Base-by-base conservation (phyloP, 768 basidiomycete species). In the Boletus subcaerulescens region DNA sequence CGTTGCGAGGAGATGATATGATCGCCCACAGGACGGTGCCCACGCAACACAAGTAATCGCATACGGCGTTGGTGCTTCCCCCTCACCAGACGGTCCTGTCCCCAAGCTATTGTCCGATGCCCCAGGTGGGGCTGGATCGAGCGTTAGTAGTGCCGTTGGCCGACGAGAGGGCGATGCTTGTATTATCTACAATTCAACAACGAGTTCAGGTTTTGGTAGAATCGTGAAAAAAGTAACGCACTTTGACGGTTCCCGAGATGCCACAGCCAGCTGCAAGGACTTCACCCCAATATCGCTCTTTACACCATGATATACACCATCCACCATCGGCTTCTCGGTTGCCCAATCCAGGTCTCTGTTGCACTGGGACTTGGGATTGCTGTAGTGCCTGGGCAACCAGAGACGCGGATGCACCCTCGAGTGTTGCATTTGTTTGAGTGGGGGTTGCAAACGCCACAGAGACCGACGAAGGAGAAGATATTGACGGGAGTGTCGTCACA, bases 221-320 rank as follows among this genome's bases (percentile, higher is more conserved):
- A 32, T 39, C 39, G 17, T 24, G 29, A 14, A 14, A 18, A 42
- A 24, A 38, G 24, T 14, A 15, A 56, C 77, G 50, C 41, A 94
- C 93, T 70, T 96, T 93, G 43, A 98, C 76, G 20, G 83, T 71
- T 0, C 91, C 89, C 54, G 76, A 81, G 2, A 82, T 77, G 2
- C 93, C 94, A 50, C 81, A 82, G 2, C 85, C 82, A 0, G 84
- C 86, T 10, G 93, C 93, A 46, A 98, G 76, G 18, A 96, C 65
- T 66, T 94, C 91, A 2, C 96, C 96, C 94, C 94, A 97, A 71
- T 94, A 97, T 56, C 82, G 80, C 63, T 98, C 97, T 65, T 93
- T 92, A 71, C 95, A 98, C 94, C 95, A 99, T 9, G 88, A 89
- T 41, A 99, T 71, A 53, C 86, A 89, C 93, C 93, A 98, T 1